Evolutionary conservation across 2,329 filamentous ascomycete genomes (phyloP), one percentile per base, ranked within the genome.

Genomic region (Neoascochyta sp.): DNA sequence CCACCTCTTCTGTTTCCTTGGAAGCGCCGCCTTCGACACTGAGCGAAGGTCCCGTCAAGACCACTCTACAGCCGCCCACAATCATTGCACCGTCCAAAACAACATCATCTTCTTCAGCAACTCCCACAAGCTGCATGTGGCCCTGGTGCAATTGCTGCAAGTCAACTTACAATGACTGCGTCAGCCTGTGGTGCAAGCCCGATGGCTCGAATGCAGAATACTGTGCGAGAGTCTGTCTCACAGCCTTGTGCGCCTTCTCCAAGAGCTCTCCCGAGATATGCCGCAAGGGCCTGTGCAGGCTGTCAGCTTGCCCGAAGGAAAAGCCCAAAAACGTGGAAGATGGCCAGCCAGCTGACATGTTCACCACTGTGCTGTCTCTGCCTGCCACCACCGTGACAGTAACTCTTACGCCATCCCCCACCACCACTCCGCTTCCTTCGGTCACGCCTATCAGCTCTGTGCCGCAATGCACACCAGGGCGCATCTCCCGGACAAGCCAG

Each of bases 181-280:
- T 18, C n/a, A 34, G 25, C 6, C 2, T 7, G 9, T 18, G 9
- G 4, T 38, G 35, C 11, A 26, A 29, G 14, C 22, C 9, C 11
- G 24, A 38, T 8, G 35, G 35, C 3, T 34, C 30, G 2, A 20
- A 38, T 20, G 30, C 27, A 1, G 16, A 18, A 1, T 7, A 10
- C 1, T 38, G 35, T 15, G 30, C 30, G 0, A 38, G 34, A 6
- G 21, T 18, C n/a, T 30, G 30, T 20, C 24, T 38, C 5, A 9
- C 27, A 2, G 16, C 9, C 5, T 9, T 38, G 14, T 38, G 34
- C 9, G 27, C 24, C 7, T 22, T 11, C 5, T 1, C 2, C 5
- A 5, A 27, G 3, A 21, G 25, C 7, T n/a, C n/a, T n/a, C 21
- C 22, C 4, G 23, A 19, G 7, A 23, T 24, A 16, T 38, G 35